phyloP scores from a whole-genome alignment of 768 basidiomycete species.

The Collybiopsis confluens region DNA sequence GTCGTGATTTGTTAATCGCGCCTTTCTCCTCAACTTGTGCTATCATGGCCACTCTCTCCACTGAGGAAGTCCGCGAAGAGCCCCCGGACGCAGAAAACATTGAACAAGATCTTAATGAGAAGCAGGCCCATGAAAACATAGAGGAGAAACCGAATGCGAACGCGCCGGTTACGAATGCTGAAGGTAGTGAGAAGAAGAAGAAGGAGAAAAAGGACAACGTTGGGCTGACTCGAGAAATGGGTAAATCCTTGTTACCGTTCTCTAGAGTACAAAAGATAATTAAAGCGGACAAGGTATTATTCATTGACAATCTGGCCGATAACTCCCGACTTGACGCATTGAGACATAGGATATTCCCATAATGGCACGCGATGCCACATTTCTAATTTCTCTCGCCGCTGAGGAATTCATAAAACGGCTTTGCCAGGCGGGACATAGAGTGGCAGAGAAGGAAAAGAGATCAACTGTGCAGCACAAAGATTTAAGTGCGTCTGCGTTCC shows the following conservation, averaged over 20 bases:
- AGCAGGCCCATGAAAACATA: too few species aligned
- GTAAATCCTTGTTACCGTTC: slow-evolving; percentile 6
- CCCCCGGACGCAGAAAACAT: too few species aligned
- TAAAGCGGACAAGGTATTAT: slow-evolving; percentile 62
- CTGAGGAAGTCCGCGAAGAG: too few species aligned
- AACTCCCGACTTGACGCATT: background rate
- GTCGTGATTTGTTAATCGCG: too few species aligned
- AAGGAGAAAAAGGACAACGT: background rate
- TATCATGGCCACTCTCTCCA: too few species aligned
- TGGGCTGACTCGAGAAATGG: background rate
- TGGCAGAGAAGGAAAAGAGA: slow-evolving; percentile 69
- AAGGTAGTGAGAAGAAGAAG: background rate
- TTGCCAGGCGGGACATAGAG: slow-evolving; percentile 63
- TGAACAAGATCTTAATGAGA: too few species aligned
- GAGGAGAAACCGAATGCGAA: too few species aligned
- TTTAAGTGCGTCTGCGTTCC: slow-evolving; percentile 48
- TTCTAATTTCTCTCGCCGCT: slow-evolving; percentile 77
- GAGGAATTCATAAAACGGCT: slow-evolving; percentile 85
- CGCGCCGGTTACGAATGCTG: too few species aligned
- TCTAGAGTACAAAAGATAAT: slow-evolving; percentile 42
- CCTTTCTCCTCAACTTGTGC: too few species aligned
- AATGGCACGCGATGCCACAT: slow-evolving; percentile 71
- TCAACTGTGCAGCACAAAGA: slow-evolving; percentile 76
- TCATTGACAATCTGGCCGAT: background rate
- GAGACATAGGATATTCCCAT: slow-evolving; percentile 64